A percentile compares a stretch with the other conserved stretches of the same genome.
These are phyloP conservation scores for Torrubiellomyces zombiae DNA, from an alignment of 2,329 filamentous ascomycete genomes.

Conservation along the genomic window DNA sequence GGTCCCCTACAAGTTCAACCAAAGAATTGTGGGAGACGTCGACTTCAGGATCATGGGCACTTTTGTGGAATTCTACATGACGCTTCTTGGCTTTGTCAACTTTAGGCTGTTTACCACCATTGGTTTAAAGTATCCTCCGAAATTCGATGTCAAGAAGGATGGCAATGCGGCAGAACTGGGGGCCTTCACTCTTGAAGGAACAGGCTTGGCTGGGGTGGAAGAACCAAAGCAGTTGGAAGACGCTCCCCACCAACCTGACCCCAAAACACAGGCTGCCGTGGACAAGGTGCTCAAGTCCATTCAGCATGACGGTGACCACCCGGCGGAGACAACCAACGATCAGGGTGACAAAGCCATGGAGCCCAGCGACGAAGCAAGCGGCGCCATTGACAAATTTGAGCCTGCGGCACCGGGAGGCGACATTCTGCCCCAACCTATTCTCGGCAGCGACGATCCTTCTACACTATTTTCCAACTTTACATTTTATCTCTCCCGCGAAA, in stretches of 20 bases:
- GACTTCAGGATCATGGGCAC: constrained; percentile 99
- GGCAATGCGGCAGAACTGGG: constrained; percentile 79
- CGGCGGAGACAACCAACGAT: constrained; percentile 17
- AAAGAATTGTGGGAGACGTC: constrained; percentile 81
- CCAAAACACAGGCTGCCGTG: constrained; percentile 47
- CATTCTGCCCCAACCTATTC: constrained; percentile 61
- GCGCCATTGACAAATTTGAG: constrained; percentile 81
- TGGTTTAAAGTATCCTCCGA: constrained; percentile 88
- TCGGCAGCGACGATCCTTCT: constrained; percentile 47
- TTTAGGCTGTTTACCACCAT: constrained; percentile 84
- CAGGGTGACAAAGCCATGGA: constrained; percentile 25
- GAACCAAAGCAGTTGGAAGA: constrained; percentile 34
- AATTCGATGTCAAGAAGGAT: constrained; percentile 75
- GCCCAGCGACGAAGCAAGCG: constrained; percentile 14
- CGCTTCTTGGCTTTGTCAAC: constrained; percentile 87
- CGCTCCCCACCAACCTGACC: constrained; percentile 35
- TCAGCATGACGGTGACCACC: constrained; percentile 33
- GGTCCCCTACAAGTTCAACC: constrained; percentile 95
- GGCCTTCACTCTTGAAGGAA: constrained; percentile 76
- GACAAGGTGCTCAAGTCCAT: constrained; percentile 54
- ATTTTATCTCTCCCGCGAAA: constrained; percentile 86
- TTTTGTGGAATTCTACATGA: constrained; percentile 98
- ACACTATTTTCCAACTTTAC: constrained; percentile 79
- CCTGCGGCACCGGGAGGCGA: constrained; percentile 72
- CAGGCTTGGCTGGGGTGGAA: constrained; percentile 39